Base-by-base conservation (phyloP, 2,329 filamentous ascomycete genomes). In the Phaeosphaeria sp. region DNA sequence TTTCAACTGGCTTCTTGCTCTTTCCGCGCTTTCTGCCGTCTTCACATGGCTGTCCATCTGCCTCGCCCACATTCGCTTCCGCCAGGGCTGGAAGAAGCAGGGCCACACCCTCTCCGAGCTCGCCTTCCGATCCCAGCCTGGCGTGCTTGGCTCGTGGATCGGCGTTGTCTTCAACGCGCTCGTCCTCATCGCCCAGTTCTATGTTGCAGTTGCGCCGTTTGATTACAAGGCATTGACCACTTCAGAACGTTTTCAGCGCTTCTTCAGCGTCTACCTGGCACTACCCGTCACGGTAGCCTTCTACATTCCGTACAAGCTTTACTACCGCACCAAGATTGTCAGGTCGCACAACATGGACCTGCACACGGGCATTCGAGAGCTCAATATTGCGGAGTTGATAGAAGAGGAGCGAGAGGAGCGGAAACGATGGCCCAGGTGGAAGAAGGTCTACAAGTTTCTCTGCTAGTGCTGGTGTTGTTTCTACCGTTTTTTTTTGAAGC, bases 141-240 rank as follows among this genome's bases (percentile, higher is more conserved):
- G 94, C 59, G 80, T 95, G 9, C 66, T 85, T 10, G 94, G 93
- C 10, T 96, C 92, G 2, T 97, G 89, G 83, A 60, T 95, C 27
- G 93, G 93, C 22, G 83, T 97, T 55, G 64, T 81, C 30, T 86
- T 96, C 74, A 96, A 97, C 78, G 56, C 84, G 20, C 78, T 94
- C 41, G 88, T 97, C 27, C 83, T 97, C 25, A 74, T 90, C 46
- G 91, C 91, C 1, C 93, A 97, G 75, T 94, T 96, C 80, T 97
- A 92, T 91, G 89, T 90, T 50, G 92, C 90, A 25, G 88, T 91
- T 3, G 93, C 88, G 72, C 93, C 93, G 3, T 84, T 94, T 48
- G 85, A 81, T 22, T 89, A 85, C 70, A 68, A 71, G 4, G 53
- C 77, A 0, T 80, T 81, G 75, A 80, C 80, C 0, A 61, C 79